Conservation (phyloP, 176 grass and related monocot species). For the Rhipidocladum racemiflorum region DNA sequence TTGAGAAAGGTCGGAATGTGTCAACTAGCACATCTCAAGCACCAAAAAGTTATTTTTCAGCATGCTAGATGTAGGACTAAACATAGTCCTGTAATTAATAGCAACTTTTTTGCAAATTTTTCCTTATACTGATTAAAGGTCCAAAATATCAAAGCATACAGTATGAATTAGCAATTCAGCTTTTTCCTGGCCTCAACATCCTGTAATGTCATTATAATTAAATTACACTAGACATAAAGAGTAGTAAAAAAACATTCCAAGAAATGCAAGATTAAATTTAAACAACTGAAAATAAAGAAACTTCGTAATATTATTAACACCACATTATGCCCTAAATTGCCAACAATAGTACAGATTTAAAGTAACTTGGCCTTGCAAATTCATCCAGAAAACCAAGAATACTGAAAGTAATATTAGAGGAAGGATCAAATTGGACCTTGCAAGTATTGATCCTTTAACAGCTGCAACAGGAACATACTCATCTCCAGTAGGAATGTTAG, state of each 20-base stretch:
- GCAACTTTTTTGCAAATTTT: not conserved
- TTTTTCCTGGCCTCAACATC: not conserved
- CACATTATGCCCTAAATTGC: constrained; percentile 23
- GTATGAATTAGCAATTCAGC: not conserved
- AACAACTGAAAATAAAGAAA: constrained; percentile 11
- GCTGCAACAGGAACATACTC: constrained; percentile 87
- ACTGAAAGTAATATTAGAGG: constrained; percentile 18
- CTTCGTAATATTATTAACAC: constrained; percentile 12
- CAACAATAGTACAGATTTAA: not conserved
- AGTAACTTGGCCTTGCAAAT: constrained; percentile 1
- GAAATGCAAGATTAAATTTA: not conserved
- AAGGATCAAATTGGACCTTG: constrained; percentile 60
- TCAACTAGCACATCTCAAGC: not conserved
- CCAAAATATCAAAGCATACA: not conserved
- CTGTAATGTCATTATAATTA: constrained; percentile 1
- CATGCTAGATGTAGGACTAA: not conserved
- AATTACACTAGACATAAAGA: constrained; percentile 2
- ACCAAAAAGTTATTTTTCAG: not conserved
- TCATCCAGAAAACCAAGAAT: constrained; percentile 29
- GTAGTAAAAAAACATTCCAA: not conserved
- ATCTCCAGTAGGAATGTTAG: constrained; percentile 86
- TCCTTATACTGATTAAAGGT: not conserved
- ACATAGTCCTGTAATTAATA: not conserved
- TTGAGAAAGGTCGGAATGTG: not conserved
- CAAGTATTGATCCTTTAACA: constrained; percentile 72